phyloP scores from a whole-genome alignment of 805 yeast species.

The Barnettozyma californica region DNA sequence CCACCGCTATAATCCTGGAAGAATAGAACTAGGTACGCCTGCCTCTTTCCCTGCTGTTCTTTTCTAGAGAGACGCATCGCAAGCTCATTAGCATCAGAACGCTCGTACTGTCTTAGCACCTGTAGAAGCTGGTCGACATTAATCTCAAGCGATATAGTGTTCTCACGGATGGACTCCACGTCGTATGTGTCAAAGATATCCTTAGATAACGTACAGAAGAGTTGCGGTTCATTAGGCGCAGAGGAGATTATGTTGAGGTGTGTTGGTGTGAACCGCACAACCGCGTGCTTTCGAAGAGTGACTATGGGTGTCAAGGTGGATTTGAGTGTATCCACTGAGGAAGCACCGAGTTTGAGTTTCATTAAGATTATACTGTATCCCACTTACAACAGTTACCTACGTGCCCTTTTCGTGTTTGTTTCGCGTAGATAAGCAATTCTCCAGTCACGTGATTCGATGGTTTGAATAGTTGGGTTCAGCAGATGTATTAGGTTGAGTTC shows the following conservation, averaged over 20 bases:
- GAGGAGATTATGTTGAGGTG: constrained; percentile 48
- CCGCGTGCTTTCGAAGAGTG: constrained; percentile 48
- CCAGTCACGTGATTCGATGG: no score
- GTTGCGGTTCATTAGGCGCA: constrained; percentile 54
- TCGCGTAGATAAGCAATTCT: no score
- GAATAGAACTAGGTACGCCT: constrained; percentile 50
- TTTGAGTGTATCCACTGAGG: constrained; percentile 26
- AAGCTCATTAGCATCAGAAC: constrained; percentile 44
- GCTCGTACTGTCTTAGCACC: constrained; percentile 52
- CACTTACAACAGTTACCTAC: no score
- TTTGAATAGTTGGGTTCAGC: no score
- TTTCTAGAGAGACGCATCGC: constrained; percentile 44
- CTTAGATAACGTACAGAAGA: constrained; percentile 55
- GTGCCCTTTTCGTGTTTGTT: background rate
- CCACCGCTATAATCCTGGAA: constrained; percentile 41
- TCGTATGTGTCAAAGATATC: constrained; percentile 29
- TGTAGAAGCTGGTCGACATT: constrained; percentile 56
- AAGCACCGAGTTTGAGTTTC: constrained; percentile 28
- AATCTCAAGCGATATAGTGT: constrained; percentile 54
- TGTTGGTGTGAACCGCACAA: constrained; percentile 48
- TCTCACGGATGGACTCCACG: constrained; percentile 43
- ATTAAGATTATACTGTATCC: constrained; percentile 9
- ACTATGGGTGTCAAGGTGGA: constrained; percentile 46
- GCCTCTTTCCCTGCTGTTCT: constrained; percentile 28
- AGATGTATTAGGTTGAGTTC: no score